These are phyloP conservation scores for Paecilomyces formosus DNA, from an alignment of 2,329 filamentous ascomycete species.

Conservation along the genomic window DNA sequence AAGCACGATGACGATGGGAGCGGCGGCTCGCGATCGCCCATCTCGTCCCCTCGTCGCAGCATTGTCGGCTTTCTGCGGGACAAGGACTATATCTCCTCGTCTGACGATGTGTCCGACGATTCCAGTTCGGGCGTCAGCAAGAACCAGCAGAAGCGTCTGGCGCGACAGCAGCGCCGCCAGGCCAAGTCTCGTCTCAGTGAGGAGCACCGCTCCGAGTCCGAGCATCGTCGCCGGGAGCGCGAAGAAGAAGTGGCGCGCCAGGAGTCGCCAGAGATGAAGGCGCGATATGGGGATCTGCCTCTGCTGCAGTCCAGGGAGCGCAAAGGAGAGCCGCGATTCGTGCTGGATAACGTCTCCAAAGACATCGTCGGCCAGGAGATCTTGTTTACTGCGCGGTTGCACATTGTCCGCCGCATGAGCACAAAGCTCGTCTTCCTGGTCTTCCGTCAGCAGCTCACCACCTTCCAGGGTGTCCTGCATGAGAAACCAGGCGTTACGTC, in stretches of 20 bases:
- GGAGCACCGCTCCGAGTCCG: constrained; percentile 34
- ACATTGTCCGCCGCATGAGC: constrained; percentile 75
- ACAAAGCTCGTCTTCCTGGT: constrained; percentile 77
- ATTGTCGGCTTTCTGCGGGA: constrained; percentile 34
- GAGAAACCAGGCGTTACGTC: constrained; percentile 55
- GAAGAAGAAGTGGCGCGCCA: constrained; percentile 36
- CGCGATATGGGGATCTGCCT: constrained; percentile 51
- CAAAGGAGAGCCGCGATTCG: constrained; percentile 40
- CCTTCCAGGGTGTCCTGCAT: constrained; percentile 75
- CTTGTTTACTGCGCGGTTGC: constrained; percentile 63
- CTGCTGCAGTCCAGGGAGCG: constrained; percentile 52
- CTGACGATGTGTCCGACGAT: constrained; percentile 35
- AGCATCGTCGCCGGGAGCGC: constrained; percentile 32
- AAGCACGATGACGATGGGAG: constrained; percentile 17
- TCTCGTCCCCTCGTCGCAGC: constrained; percentile 32
- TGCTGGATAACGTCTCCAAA: constrained; percentile 45
- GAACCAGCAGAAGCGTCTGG: constrained; percentile 38
- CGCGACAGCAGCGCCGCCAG: constrained; percentile 32
- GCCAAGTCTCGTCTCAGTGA: constrained; percentile 35
- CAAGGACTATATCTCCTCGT: constrained; percentile 34
- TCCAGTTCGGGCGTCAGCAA: constrained; percentile 32
- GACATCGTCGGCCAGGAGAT: constrained; percentile 53
- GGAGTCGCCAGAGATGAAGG: constrained; percentile 52
- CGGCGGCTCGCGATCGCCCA: constrained; percentile 10
- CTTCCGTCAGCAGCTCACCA: constrained; percentile 74